Percentiles rank a stretch among this genome's conserved stretches.
phyloP scores from a whole-genome alignment of 805 yeast genomes.

The Monosporozyma aquatica region DNA sequence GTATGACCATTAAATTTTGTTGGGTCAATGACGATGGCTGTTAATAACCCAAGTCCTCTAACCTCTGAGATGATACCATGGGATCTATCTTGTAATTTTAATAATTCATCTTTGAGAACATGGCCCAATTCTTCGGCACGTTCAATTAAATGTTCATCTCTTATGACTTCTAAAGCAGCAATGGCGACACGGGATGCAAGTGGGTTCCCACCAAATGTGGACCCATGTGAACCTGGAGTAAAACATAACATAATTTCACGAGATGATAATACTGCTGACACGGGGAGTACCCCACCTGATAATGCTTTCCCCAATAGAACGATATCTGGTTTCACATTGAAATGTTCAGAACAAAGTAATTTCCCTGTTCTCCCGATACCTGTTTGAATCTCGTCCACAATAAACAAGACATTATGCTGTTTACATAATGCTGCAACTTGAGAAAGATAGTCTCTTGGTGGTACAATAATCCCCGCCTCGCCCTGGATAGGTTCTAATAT shows the following conservation, averaged over 20 bases:
- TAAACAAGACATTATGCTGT: slow-evolving; percentile 75
- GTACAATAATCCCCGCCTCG: slow-evolving; percentile 96
- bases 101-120: slow-evolving; percentile 51
- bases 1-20: slow-evolving; percentile 76
- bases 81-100: slow-evolving; percentile 42
- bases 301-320: slow-evolving; percentile 88
- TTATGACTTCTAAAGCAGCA: slow-evolving; percentile 85
- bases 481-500: slow-evolving; percentile 95
- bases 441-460: slow-evolving; percentile 71
- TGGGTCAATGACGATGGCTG: slow-evolving; percentile 87
- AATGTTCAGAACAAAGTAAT: slow-evolving; percentile 85
- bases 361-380: slow-evolving; percentile 97
- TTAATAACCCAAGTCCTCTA: slow-evolving; percentile 77
- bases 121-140: slow-evolving; percentile 67
- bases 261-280: slow-evolving; percentile 85
- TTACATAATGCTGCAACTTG: slow-evolving; percentile 67
- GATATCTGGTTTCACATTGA: slow-evolving; percentile 76
- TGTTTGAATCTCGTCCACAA: slow-evolving; percentile 95
- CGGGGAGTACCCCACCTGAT: slow-evolving; percentile 91
- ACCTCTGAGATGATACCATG: slow-evolving; percentile 51
- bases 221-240: slow-evolving; percentile 94
- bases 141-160: slow-evolving; percentile 77
- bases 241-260: slow-evolving; percentile 79
- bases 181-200: slow-evolving; percentile 86
- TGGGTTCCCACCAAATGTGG: slow-evolving; percentile 97